Base-by-base conservation (phyloP, 805 yeast species). In the Nakazawaea ishiwadae region DNA sequence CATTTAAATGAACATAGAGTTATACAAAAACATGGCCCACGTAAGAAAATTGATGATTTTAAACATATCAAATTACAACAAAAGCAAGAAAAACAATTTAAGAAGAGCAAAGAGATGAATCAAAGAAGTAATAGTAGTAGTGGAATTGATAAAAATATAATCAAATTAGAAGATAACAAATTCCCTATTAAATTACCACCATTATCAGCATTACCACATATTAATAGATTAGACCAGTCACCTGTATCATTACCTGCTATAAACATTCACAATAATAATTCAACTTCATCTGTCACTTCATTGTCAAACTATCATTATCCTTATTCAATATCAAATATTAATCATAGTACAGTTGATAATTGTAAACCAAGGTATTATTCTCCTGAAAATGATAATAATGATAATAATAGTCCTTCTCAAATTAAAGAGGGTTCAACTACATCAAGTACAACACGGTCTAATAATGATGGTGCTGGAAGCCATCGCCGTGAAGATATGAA, bases 1-100 rank as follows among this genome's bases (percentile, higher is more conserved):
- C 77, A 71, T 50, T 56, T 71, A 29, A 71, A 71, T 47, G 73
- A 75, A 10, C 77, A 71, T 48, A 69, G 72, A 30, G 51, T 63
- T 4, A 65, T 67, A 51, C 74, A 71, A 45, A 58, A 58, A 16
- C 77, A 71, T 49, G 77, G 77, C 10, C 56, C 58, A 14, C 67
- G 68, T 51, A 56, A 76, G 11, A 59, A 58, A 31, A 75, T 76
- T 1, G 75, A 67, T 31, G 77, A 72, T 54, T 71, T 72, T 51
- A 65, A 63, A 51, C 71, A 71, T 45, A 59, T 69, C 26, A 55
- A 73, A 23, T 62, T 54, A 39, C 48, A 10, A 31, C 20, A 31
- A 16, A 10, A 16, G 5, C 9, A 31, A 10, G 21, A 31, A 17
- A 16, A 31, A 18, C 15, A 10, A 18, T n/a, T 30, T 7, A 23